Base-by-base conservation (phyloP, 257 asterid species). In the Nyctanthes arbortristis region DNA sequence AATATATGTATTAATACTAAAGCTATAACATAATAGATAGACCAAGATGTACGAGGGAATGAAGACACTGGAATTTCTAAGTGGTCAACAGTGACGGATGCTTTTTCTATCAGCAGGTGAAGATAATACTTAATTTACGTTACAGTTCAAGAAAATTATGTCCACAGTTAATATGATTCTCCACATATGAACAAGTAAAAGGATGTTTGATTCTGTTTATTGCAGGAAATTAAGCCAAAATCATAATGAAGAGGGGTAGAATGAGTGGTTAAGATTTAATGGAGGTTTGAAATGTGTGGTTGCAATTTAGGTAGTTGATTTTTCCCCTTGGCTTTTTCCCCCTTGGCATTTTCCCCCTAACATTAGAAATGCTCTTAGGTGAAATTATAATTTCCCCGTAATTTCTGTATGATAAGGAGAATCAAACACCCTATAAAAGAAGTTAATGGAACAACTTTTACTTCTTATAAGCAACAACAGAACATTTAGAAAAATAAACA, bases 91-190 rank as follows among this genome's bases (percentile, higher is more conserved):
- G 14, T 29, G 30, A 12, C 5, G 1, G 5, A 52, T 22, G 28
- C 30, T 52, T 52, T 9, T 6, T 18, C 5, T 52, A 22, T 22
- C 59, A 22, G 30, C 31, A 52, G 59, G 59, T 11, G 24, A 2
- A 52, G 59, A 52, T 22, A 43, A 52, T 52, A 20, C 58, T 49
- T n/a, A n/a, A n/a, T n/a, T n/a, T n/a, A n/a, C n/a, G n/a, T n/a
- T n/a, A 43, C 7, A 49, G 27, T 49, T 20, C 10, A 11, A 52
- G 59, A 52, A 52, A 43, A 20, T 49, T 49, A 49, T 20, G 29
- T 49, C 20, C 11, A 49, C 13, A 7, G 10, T 1, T 20, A 20
- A 52, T 7, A 2, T 24, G 9, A 0, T 52, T 52, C 30, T 52
- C 30, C 3, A 52, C 31, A 5, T 3, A 3, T 13, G 3, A 52